phyloP scores from a whole-genome alignment of 2,329 filamentous ascomycete species.

The Fonsecaea monophora region DNA sequence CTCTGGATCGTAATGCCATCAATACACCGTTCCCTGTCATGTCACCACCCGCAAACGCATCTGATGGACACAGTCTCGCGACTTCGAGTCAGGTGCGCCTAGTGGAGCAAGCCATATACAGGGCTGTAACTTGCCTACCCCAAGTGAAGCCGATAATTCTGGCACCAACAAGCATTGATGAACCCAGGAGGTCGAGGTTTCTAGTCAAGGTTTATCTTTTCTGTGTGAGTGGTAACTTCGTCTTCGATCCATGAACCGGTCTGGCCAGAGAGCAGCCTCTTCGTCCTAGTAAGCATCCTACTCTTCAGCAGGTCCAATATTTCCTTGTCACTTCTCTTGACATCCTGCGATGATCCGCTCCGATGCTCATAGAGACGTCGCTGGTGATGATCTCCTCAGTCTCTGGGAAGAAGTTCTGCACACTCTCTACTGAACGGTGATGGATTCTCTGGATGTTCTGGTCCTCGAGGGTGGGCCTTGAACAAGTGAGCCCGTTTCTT shows the following conservation, averaged over 20 bases:
- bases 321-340: neutral
- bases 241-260: neutral
- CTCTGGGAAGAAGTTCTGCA: neutral
- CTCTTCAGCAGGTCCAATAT: neutral
- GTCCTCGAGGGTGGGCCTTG: neutral
- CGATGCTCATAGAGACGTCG: neutral
- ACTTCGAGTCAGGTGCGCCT: neutral
- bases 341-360: neutral
- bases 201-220: neutral
- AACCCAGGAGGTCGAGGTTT: neutral
- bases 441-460: neutral
- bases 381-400: neutral
- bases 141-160: neutral
- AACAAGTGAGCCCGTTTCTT: neutral
- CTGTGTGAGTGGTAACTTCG: neutral
- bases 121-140: neutral
- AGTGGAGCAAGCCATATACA: neutral
- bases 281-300: neutral
- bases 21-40: neutral
- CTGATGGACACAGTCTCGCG: neutral
- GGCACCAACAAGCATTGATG: too few relatives aligned
- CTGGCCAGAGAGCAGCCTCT: neutral
- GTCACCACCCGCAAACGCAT: neutral
- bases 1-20: neutral
- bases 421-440: neutral